Base-by-base conservation (phyloP, 257 asterid species). In the Anisodus acutangulus region DNA sequence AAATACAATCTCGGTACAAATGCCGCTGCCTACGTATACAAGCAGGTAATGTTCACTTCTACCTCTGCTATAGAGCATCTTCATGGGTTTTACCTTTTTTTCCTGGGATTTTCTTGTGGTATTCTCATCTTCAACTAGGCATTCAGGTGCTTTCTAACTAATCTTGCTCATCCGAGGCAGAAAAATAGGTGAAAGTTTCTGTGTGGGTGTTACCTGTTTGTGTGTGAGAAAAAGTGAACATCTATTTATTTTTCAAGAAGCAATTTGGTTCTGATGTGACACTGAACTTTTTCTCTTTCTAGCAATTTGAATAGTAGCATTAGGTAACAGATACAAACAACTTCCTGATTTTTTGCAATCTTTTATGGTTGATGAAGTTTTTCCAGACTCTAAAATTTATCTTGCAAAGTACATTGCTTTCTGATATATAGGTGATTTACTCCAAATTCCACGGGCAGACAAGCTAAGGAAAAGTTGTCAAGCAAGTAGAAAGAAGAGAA, bases 11-110 rank as follows among this genome's bases (percentile, higher is more conserved):
- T 87, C 86, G 81, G 92, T 97, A 47, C 98, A 97, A 90, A 97
- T 97, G 99, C 98, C 98, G 43, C 81, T 97, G 88, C 99, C 99
- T 79, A 78, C 95, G 85, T 95, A 91, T 87, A 97, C 99, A 84
- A 90, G 95, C 86, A 93, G 99, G 98, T 94, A 88, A 12, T 83
- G 49, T 41, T 82, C 71, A 72, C 45, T 79, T 76, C 13, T 51
- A 76, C 81, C 15, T 51, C 81, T 76, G 47, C 62, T 74, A 41
- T 43, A 3, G 80, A 70, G 62, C 15, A 15, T 31, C 22, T 76
- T 6, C 62, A 76, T 53, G 8, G 22, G 7, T 6, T 62, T 53
- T 26, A 22, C 26, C 0, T 26, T 51, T 47, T 22, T 10, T 1
- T 13, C 26, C 63, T 76, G 15, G 47, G 47, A 26, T 51, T 8